phyloP scores from a whole-genome alignment of 768 basidiomycete genomes.

The Mycena venus region DNA sequence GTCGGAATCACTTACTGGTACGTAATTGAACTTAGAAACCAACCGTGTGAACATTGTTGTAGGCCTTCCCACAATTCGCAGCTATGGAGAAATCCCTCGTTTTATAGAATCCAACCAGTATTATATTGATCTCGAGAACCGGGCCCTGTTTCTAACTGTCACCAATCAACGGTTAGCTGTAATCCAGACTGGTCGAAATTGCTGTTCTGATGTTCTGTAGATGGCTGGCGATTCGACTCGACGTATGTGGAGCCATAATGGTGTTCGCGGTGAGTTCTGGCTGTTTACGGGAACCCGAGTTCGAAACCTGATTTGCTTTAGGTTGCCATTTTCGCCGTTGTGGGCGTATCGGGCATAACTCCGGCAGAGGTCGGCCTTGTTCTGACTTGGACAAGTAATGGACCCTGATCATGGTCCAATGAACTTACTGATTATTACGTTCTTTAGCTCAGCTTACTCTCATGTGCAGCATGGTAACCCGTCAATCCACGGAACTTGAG shows the following conservation, averaged over 20 bases:
- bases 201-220: slow-evolving; percentile 41
- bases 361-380: slow-evolving; percentile 81
- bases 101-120: slow-evolving; percentile 76
- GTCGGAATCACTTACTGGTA: slow-evolving; percentile 79
- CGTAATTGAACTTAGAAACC: not conserved
- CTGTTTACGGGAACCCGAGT: not conserved
- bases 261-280: slow-evolving; percentile 62
- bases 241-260: slow-evolving; percentile 74
- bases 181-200: not conserved
- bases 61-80: slow-evolving; percentile 77
- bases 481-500: slow-evolving; percentile 77
- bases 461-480: slow-evolving; percentile 65
- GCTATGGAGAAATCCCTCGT: slow-evolving; percentile 73
- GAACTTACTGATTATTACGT: slow-evolving; percentile 1
- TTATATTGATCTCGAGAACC: slow-evolving; percentile 81
- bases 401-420: not conserved
- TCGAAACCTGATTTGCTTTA: slow-evolving; percentile 35
- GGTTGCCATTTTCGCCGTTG: slow-evolving; percentile 77
- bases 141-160: slow-evolving; percentile 75
- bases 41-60: not conserved
- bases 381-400: slow-evolving; percentile 72
- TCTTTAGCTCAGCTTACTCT: slow-evolving; percentile 63
- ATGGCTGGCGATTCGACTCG: slow-evolving; percentile 81
- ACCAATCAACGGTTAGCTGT: slow-evolving; percentile 74
- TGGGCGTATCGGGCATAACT: slow-evolving; percentile 66